Base-by-base conservation (phyloP, 2,329 filamentous ascomycete genomes). In the Uncinocarpus reesii region DNA sequence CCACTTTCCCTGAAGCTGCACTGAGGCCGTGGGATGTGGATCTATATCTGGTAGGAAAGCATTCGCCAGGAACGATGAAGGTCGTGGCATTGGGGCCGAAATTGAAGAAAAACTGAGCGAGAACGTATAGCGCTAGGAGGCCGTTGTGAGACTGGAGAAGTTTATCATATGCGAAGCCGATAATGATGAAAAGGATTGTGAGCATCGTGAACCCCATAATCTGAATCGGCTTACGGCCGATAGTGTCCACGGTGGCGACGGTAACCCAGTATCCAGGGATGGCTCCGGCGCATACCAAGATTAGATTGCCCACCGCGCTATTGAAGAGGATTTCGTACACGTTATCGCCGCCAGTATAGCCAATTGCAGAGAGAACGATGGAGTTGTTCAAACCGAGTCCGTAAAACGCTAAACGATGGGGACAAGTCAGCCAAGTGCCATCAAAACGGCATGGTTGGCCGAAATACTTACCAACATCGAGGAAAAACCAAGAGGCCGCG, bases 201-300 rank as follows among this genome's bases (percentile, higher is more conserved):
- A 84, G 68, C 13, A 82, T 59, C 2, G 71, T 55, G 61, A 83
- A 84, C 13, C 80, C 80, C 37, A 74, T 60, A 1, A 84, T 63
- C 69, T 80, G 86, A 49, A 90, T 86, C 1, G 83, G 78, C 71
- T 86, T 88, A 59, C 85, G 82, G 47, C 84, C 85, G 11, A 88
- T 58, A 1, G 75, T 84, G 65, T 90, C 84, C 49, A 87, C 78
- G 1, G 78, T 79, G 10, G 79, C 79, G 4, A 88, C 84, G 0
- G 83, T 85, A 13, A 86, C 76, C 84, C 84, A 89, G 71, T 89
- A 89, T 11, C 85, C 85, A 0, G 85, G 85, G 11, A 89, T 84
- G 41, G 85, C 82, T 49, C 84, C 85, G 3, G 85, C 84, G 51
- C 84, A 79, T 56, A 88, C 80, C 43, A 89, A 75, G 56, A 89